Evolutionary conservation across 2,329 filamentous ascomycete species (phyloP).

Genomic region (Colletotrichum sansevieriae): DNA sequence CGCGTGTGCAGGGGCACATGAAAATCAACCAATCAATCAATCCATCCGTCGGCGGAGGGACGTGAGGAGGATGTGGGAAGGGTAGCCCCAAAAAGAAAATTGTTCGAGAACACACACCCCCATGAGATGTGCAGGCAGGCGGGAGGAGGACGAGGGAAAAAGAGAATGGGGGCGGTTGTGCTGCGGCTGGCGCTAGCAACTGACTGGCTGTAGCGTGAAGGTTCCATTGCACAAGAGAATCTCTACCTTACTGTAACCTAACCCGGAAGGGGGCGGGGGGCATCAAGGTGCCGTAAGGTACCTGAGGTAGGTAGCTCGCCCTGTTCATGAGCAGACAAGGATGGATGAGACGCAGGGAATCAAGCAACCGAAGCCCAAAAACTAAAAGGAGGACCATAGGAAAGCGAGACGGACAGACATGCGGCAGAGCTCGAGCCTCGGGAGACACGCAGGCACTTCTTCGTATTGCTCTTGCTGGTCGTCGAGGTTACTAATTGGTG

Average conservation of each 20-base stretch:
- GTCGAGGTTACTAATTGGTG: background rate
- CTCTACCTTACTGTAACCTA: conserved; percentile 16
- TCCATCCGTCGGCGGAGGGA: background rate
- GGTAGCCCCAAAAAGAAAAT: background rate
- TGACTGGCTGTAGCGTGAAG: background rate
- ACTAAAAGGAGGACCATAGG: too few species aligned
- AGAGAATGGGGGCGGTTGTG: conserved; percentile 32
- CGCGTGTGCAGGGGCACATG: conserved; percentile 13
- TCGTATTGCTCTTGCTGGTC: background rate
- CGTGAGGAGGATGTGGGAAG: background rate
- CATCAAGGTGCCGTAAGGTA: background rate
- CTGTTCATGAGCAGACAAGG: conserved; percentile 11
- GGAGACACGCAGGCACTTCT: background rate
- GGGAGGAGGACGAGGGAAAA: background rate
- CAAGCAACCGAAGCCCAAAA: too few species aligned
- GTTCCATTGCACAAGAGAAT: conserved; percentile 22
- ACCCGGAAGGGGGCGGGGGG: background rate
- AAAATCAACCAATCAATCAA: conserved; percentile 14
- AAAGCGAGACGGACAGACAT: too few species aligned
- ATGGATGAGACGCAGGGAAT: conserved; percentile 22
- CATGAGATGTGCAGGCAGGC: conserved; percentile 21
- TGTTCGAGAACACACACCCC: conserved; percentile 13
- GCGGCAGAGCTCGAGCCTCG: background rate
- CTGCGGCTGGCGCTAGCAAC: conserved; percentile 20
- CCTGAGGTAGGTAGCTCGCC: background rate